Evolutionary conservation across 306 rosid species (phyloP).

Genomic region (Lathyrus sativus): DNA sequence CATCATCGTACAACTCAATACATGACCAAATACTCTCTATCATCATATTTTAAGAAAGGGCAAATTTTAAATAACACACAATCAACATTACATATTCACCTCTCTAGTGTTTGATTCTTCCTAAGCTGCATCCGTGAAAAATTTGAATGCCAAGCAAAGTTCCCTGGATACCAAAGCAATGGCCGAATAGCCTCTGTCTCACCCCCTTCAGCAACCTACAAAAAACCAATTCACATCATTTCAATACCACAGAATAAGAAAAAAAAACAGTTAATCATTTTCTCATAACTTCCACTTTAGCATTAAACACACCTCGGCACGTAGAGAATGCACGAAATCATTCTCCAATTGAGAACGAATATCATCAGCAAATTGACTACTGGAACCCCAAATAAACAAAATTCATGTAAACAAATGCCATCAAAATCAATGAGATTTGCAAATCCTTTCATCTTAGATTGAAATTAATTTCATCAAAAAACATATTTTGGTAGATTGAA

Average conservation of each 20-base stretch:
- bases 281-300: background rate
- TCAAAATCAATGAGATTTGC: no score
- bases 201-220: conserved; percentile 66
- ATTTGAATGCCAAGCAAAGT: conserved; percentile 96
- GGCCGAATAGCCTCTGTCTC: conserved; percentile 86
- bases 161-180: conserved; percentile 88
- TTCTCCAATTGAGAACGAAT: conserved; percentile 74
- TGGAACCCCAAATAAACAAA: conserved; percentile 44
- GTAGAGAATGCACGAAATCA: conserved; percentile 78
- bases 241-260: background rate
- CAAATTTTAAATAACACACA: background rate
- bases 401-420: background rate
- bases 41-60: background rate
- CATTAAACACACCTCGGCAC: conserved; percentile 54
- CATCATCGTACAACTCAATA: background rate
- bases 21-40: background rate
- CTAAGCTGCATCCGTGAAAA: conserved; percentile 96
- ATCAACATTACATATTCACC: conserved; percentile 51
- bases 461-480: no score
- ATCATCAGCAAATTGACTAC: conserved; percentile 84
- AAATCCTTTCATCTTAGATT: no score
- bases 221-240: conserved; percentile 16
- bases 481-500: conserved; percentile 35
- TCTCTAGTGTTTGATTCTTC: conserved; percentile 92
- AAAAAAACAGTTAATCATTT: background rate